Conservation (phyloP, 2,329 filamentous ascomycete genomes). For the Colletotrichum tabaci region DNA sequence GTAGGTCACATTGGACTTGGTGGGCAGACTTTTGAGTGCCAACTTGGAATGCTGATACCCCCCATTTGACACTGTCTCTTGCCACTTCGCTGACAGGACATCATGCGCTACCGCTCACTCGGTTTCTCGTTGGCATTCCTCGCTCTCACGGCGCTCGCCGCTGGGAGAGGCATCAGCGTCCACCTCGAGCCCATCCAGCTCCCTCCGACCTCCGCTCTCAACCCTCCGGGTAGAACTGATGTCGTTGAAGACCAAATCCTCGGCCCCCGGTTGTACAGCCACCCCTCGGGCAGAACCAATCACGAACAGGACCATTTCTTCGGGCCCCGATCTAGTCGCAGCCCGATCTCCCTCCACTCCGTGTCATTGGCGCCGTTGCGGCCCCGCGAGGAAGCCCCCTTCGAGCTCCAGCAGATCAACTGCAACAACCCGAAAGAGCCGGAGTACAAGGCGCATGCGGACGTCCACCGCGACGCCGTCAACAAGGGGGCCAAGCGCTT, state of each 20-base stretch:
- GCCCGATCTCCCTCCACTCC: conserved; percentile 49
- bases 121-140: background rate
- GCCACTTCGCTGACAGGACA: no score
- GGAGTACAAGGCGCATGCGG: background rate
- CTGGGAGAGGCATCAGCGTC: no score
- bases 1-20: no score
- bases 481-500: background rate
- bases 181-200: background rate
- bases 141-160: background rate
- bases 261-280: background rate
- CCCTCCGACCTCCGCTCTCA: background rate
- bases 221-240: background rate
- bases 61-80: no score
- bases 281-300: background rate
- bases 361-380: background rate
- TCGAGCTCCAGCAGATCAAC: background rate
- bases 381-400: background rate
- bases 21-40: background rate
- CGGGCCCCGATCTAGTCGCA: background rate
- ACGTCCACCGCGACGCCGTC: background rate
- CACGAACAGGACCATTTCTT: background rate
- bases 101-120: background rate
- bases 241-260: no score
- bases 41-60: background rate
- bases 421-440: background rate